These are phyloP conservation scores for Epichloe amarillans DNA, from an alignment of 2,329 filamentous ascomycete genomes.

Conservation along the genomic window DNA sequence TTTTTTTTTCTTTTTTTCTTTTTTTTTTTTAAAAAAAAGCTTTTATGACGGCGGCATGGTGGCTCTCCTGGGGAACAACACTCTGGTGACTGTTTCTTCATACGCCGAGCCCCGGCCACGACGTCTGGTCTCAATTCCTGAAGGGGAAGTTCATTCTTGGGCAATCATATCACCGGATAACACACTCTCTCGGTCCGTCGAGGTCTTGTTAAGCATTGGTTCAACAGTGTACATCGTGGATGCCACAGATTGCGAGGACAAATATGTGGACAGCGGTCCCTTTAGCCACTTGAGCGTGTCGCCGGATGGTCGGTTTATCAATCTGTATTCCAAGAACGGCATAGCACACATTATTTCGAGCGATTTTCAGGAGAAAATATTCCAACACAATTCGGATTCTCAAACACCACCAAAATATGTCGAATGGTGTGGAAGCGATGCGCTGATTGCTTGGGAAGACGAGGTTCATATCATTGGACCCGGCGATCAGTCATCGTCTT, in stretches of 20 bases:
- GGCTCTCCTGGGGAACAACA: slow-evolving; percentile 78
- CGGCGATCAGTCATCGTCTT: slow-evolving; percentile 59
- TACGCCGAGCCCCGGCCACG: slow-evolving; percentile 87
- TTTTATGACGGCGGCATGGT: slow-evolving; percentile 94
- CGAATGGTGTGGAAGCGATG: slow-evolving; percentile 94
- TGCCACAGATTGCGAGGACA: slow-evolving; percentile 79
- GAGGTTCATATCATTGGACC: slow-evolving; percentile 91
- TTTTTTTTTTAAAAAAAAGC: slow-evolving; percentile 10
- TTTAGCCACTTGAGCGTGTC: slow-evolving; percentile 86
- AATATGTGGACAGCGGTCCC: slow-evolving; percentile 79
- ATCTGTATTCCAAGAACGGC: slow-evolving; percentile 73
- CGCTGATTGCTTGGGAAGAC: slow-evolving; percentile 93
- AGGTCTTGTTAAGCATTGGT: slow-evolving; percentile 75
- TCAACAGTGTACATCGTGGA: slow-evolving; percentile 80
- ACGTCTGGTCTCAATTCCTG: slow-evolving; percentile 60
- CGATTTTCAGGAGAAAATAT: slow-evolving; percentile 84
- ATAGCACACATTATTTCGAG: slow-evolving; percentile 87
- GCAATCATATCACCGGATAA: slow-evolving; percentile 75
- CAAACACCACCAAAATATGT: slow-evolving; percentile 76
- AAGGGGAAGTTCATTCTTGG: slow-evolving; percentile 77
- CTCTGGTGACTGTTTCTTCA: slow-evolving; percentile 71
- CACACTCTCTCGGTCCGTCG: slow-evolving; percentile 83
- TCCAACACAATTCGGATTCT: slow-evolving; percentile 81
- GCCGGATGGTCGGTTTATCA: slow-evolving; percentile 77
- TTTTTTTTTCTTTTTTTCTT: too few relatives aligned